These are phyloP conservation scores for Spathaspora hagerdaliae DNA, from an alignment of 805 yeast genomes.

Conservation along the genomic window DNA sequence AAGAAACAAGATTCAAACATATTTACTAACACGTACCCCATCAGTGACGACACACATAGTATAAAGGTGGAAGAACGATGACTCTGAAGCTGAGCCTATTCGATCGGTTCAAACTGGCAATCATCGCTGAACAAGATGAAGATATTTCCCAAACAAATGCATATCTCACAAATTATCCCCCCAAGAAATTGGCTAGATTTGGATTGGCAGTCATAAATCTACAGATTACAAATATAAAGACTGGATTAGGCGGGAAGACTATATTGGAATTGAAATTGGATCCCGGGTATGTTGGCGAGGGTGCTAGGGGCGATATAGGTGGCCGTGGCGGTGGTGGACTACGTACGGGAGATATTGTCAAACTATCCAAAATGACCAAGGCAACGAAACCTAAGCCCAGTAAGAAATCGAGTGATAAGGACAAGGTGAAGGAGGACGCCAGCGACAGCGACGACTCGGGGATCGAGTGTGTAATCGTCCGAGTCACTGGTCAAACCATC, in stretches of 20 bases:
- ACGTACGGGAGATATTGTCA: constrained; percentile 75
- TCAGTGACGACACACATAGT: neutral
- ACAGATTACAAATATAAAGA: constrained; percentile 53
- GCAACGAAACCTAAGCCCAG: constrained; percentile 14
- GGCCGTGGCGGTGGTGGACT: constrained; percentile 53
- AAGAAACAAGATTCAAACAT: constrained; percentile 7
- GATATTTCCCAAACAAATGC: constrained; percentile 30
- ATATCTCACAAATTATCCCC: constrained; percentile 38
- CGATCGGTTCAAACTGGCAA: constrained; percentile 23
- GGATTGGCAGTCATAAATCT: constrained; percentile 79
- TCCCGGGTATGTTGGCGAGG: constrained; percentile 35
- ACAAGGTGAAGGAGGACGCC: constrained; percentile 10
- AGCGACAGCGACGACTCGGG: constrained; percentile 14
- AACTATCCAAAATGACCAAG: constrained; percentile 45
- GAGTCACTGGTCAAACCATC: constrained; percentile 44
- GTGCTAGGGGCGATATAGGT: constrained; percentile 24
- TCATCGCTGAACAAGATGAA: constrained; percentile 32
- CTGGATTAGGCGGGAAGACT: constrained; percentile 77
- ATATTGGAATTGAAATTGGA: constrained; percentile 62
- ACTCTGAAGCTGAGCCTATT: constrained; percentile 8
- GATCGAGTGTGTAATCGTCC: constrained; percentile 65
- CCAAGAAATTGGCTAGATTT: constrained; percentile 60
- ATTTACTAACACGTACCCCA: neutral
- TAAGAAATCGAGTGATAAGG: constrained; percentile 13
- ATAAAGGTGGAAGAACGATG: neutral